Evolutionary conservation across 305 asterid genomes (phyloP).

Genomic region (Fraxinus floribunda): DNA sequence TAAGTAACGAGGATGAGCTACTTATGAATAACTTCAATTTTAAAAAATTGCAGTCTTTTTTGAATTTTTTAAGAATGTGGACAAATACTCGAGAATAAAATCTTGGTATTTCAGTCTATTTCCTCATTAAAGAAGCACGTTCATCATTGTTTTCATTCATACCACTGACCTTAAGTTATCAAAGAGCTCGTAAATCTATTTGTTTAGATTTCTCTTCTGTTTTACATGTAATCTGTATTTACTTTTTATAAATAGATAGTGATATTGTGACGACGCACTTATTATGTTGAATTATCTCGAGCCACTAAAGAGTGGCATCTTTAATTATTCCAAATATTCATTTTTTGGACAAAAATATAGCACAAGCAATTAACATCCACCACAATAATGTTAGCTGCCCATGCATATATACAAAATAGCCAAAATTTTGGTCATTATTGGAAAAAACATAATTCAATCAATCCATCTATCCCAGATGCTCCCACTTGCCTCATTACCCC

Average conservation of each 20-base stretch:
- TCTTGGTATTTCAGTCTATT: not conserved
- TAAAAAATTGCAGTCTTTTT: not conserved
- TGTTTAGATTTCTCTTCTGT: not conserved
- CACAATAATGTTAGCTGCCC: not conserved
- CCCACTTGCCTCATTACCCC: slow-evolving; percentile 21
- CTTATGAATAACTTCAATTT: not conserved
- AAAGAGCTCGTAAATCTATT: not conserved
- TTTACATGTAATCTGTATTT: not conserved
- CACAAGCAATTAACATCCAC: not conserved
- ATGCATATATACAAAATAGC: not conserved
- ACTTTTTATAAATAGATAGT: not conserved
- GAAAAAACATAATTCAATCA: not conserved
- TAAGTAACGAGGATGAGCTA: not conserved
- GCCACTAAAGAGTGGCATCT: not conserved
- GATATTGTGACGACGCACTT: not conserved
- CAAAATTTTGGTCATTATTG: not conserved
- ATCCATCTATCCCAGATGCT: slow-evolving; percentile 18
- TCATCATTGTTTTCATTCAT: not conserved
- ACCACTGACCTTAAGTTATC: not conserved
- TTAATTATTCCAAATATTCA: not conserved
- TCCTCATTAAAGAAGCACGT: not conserved
- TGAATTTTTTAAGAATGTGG: not conserved
- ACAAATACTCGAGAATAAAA: not conserved
- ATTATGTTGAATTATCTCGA: not conserved
- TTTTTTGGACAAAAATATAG: not conserved